phyloP scores from a whole-genome alignment of 768 basidiomycete genomes.

The Tricholoma saponaceum region DNA sequence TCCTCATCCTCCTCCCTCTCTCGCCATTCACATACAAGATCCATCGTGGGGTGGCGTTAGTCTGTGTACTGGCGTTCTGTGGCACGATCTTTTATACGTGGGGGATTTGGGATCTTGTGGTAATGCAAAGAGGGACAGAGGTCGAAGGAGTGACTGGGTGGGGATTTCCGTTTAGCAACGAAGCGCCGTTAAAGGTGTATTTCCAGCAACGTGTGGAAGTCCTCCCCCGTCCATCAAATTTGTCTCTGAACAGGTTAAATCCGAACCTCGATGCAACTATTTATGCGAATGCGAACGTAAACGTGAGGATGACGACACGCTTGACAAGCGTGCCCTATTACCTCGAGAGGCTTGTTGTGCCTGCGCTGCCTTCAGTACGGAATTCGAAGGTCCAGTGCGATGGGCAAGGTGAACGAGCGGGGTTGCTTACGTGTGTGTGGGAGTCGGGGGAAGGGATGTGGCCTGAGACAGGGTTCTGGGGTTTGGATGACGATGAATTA shows the following conservation, averaged over 20 bases:
- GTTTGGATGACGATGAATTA: not conserved
- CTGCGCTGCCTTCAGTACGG: conserved; percentile 3
- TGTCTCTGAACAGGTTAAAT: conserved; percentile 6
- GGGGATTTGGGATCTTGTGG: conserved; percentile 3
- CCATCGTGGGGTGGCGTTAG: not conserved
- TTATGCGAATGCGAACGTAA: no score
- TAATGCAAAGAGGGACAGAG: not conserved
- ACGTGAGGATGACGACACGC: not conserved
- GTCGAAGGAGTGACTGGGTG: conserved; percentile 19
- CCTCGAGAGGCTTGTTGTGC: not conserved
- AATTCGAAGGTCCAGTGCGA: not conserved
- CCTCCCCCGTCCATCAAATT: conserved; percentile 22
- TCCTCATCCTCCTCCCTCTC: conserved; percentile 54
- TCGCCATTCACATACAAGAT: conserved; percentile 47
- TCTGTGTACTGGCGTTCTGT: conserved; percentile 27
- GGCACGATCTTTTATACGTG: conserved; percentile 40
- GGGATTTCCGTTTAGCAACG: conserved; percentile 58
- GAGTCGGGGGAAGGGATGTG: conserved; percentile 18
- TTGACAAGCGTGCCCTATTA: not conserved
- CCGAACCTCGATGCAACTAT: conserved; percentile 9
- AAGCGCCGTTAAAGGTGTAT: conserved; percentile 63
- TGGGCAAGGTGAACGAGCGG: not conserved
- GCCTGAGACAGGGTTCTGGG: conserved; percentile 16
- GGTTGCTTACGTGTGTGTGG: not conserved
- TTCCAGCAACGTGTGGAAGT: conserved; percentile 55